Evolutionary conservation across 148 eudicot species (phyloP).

Genomic region (Pharnaceum exiguum): DNA sequence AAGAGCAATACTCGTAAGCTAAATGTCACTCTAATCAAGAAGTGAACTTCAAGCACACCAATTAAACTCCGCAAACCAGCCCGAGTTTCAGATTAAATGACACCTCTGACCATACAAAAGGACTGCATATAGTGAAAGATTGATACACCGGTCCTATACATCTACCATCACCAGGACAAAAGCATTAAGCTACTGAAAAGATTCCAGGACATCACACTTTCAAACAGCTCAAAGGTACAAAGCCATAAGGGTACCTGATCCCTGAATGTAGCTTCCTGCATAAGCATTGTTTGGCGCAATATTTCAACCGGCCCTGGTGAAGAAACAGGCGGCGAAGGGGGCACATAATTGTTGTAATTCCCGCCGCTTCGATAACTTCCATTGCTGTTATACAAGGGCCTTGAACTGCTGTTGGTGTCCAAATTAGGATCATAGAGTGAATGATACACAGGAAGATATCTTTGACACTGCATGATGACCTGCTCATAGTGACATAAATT

Average conservation of each 20-base stretch:
- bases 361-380: conserved; percentile 20
- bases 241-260: conserved; percentile 36
- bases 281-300: conserved; percentile 49
- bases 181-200: no score
- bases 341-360: conserved; percentile 17
- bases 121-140: no score
- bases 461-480: conserved; percentile 42
- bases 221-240: neutral
- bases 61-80: no score
- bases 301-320: conserved; percentile 39
- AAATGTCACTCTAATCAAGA: no score
- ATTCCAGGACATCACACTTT: neutral
- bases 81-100: no score
- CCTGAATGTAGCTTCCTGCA: conserved; percentile 47
- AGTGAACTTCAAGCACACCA: no score
- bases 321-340: conserved; percentile 12
- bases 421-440: conserved; percentile 35
- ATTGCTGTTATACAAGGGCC: conserved; percentile 22
- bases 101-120: no score
- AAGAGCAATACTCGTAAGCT: no score
- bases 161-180: no score
- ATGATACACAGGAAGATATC: conserved; percentile 35
- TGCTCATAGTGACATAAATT: conserved; percentile 15
- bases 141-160: no score
- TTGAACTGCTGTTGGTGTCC: conserved; percentile 25